Evolutionary conservation across 2,329 filamentous ascomycete genomes (phyloP), one percentile per base, ranked within the genome.

Genomic region (Hymenoscyphus occultus): DNA sequence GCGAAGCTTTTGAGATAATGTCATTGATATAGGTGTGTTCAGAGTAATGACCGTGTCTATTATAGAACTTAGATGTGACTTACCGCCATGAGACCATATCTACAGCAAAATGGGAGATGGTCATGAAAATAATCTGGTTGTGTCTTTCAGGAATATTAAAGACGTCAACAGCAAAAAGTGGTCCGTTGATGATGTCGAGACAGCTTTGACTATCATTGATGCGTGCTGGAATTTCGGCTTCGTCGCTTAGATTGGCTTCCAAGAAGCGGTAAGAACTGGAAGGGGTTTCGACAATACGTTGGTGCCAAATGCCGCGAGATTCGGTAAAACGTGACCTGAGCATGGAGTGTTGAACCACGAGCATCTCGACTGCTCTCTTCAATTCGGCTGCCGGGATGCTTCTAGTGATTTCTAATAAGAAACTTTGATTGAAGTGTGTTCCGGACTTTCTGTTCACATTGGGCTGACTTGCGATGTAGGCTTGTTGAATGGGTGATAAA

Each of bases 281-380:
- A 39, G 39, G 14, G 54, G 62, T 56, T 40, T 13, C 39, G 19
- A 58, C 56, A 28, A 65, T 22, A 31, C 42, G 45, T 22, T 79
- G 78, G 32, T 69, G 68, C 77, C 77, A 79, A 3, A 48, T 64
- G 1, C 69, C 68, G n/a, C 51, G 7, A 28, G 73, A 70, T 64
- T 68, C 71, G 7, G 59, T 54, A 62, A 77, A 79, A 6, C 77
- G 74, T 5, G 74, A 77, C 56, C 77, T 72, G 4, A 80, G 69
- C 76, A 79, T 78, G 1, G 77, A 75, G 64, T 80, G 78, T 10
- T 70, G 72, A 14, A 64, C 64, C 0, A 77, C 74, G 10, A 79
- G 63, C 1, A 71, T 68, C 31, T 68, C 65, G 3, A 79, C 64
- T 0, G 77, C 76, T 14, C 61, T 39, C 35, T 56, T 45, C 28